Base-by-base conservation (phyloP, 352 stramenopile genomes). In the Lagenidium sp. region DNA sequence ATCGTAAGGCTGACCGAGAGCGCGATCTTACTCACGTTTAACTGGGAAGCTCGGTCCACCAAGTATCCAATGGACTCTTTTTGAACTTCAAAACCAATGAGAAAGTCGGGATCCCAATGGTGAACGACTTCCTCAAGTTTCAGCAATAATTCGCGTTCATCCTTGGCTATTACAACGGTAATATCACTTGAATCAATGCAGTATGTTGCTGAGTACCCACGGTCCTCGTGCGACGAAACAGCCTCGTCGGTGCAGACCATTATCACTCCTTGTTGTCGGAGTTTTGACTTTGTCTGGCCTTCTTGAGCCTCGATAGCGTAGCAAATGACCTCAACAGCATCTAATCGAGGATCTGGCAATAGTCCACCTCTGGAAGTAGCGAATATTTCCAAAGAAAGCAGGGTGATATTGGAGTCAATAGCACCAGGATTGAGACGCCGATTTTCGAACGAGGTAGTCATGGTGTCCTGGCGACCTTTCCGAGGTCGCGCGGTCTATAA, bases 361-460 rank as follows among this genome's bases (percentile, higher is more conserved):
- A 93, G 52, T n/a, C 36, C 60, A 3, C 65, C 67, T 37, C 73
- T 59, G 1, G 76, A 84, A 28, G 50, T 49, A 0, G 70, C 68
- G 53, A 82, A 79, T 7, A 91, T 47, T 43, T 95, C 83, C 21
- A 95, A 47, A 6, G 80, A 90, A 16, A 95, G 36, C 20, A 87
- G 55, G 2, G 82, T 94, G 11, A 95, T 41, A 49, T 90, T 92
- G 4, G 76, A 85, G 19, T 66, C 54, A 15, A 63, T 57, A 0
- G 60, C 45, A 19, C 47, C 57, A 1, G 60, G 59, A 1, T 36
- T 20, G 12, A 55, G 35, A 21, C 46, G 39, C 30, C 41, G 50
- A 6, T 30, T 29, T 18, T 57, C 47, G 1, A 57, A 38, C 13
- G 53, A 62, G 1, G 53, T 53, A 16, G 53, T 62, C 6, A 53